These are phyloP conservation scores for Monascus ruber DNA, from an alignment of 2,329 filamentous ascomycete species.

Conservation along the genomic window DNA sequence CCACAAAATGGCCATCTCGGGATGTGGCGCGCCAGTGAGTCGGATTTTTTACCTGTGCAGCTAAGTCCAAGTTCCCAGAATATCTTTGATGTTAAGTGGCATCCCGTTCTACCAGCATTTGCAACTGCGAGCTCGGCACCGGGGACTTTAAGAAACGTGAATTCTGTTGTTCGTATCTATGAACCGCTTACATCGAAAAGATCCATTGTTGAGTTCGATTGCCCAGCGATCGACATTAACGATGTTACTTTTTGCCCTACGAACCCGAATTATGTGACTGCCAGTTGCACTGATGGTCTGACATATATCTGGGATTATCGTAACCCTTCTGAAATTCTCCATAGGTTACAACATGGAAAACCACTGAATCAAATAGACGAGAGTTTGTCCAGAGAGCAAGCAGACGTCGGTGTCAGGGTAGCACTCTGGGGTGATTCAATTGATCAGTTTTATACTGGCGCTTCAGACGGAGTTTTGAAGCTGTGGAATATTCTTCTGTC, in stretches of 20 bases:
- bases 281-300: conserved; percentile 48
- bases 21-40: conserved; percentile 41
- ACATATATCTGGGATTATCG: conserved; percentile 53
- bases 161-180: conserved; percentile 44
- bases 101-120: conserved; percentile 39
- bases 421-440: conserved; percentile 45
- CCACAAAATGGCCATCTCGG: conserved; percentile 41
- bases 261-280: conserved; percentile 40
- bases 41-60: conserved; percentile 20
- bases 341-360: conserved; percentile 39
- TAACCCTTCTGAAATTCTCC: conserved; percentile 33
- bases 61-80: conserved; percentile 40
- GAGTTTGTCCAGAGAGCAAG: conserved; percentile 32
- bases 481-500: conserved; percentile 47
- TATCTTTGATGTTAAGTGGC: conserved; percentile 50
- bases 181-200: conserved; percentile 27
- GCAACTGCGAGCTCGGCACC: conserved; percentile 39
- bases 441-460: conserved; percentile 46
- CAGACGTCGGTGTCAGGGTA: conserved; percentile 48
- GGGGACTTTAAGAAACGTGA: conserved; percentile 24
- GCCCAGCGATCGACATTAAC: conserved; percentile 50
- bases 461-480: conserved; percentile 50
- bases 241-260: conserved; percentile 42
- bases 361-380: conserved; percentile 38
- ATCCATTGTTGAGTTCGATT: conserved; percentile 39